Conservation (phyloP, 2,329 filamentous ascomycete genomes). For the Xylariaceae sp. region DNA sequence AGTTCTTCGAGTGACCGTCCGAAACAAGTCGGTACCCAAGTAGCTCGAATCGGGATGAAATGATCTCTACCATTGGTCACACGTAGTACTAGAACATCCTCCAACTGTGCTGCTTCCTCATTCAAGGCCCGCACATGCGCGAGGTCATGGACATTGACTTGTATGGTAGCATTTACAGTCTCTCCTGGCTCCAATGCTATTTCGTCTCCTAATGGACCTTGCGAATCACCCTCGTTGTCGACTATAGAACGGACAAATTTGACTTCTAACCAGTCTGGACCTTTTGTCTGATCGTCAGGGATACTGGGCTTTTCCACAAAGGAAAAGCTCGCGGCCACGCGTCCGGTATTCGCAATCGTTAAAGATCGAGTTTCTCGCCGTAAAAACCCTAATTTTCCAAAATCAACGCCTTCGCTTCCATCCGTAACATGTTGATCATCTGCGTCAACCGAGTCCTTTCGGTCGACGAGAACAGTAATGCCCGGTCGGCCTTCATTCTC, state of each 20-base stretch:
- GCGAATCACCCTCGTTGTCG: constrained; percentile 14
- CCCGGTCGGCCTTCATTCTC: constrained; percentile 88
- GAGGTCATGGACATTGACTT: constrained; percentile 66
- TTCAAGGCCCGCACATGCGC: constrained; percentile 72
- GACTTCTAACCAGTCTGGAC: constrained; percentile 33
- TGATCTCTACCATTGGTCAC: constrained; percentile 86
- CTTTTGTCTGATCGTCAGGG: constrained; percentile 42
- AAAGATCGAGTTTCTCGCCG: constrained; percentile 67
- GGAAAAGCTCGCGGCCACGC: constrained; percentile 75
- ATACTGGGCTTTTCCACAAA: constrained; percentile 74
- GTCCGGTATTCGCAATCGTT: constrained; percentile 90
- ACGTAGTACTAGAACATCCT: constrained; percentile 86
- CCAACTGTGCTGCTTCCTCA: constrained; percentile 64
- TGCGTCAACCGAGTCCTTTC: constrained; percentile 41
- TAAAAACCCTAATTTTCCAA: constrained; percentile 74
- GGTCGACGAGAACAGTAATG: constrained; percentile 81
- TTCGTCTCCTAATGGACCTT: constrained; percentile 45
- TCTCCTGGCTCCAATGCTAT: constrained; percentile 84
- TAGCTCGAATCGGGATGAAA: constrained; percentile 79
- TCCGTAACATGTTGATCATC: constrained; percentile 42
- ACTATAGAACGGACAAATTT: constrained; percentile 23
- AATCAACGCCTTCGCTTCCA: constrained; percentile 67
- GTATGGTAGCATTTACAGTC: constrained; percentile 70
- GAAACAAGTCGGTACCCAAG: constrained; percentile 81
- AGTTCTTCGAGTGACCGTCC: constrained; percentile 87